Conservation (phyloP, 2,329 filamentous ascomycete genomes). For the Nannizziopsis arthrosporioides region DNA sequence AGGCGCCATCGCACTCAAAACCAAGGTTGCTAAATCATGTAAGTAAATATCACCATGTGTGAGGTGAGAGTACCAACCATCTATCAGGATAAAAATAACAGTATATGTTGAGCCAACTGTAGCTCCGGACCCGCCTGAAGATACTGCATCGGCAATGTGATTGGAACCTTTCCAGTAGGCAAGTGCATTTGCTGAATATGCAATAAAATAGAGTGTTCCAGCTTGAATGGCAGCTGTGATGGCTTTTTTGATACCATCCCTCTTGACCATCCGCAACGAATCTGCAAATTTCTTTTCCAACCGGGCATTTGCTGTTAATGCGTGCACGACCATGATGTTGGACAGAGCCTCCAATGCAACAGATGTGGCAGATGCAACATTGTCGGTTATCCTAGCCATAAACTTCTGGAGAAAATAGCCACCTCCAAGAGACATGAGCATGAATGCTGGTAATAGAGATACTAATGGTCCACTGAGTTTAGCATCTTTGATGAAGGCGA, state of each 20-base stretch:
- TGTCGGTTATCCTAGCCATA: constrained; percentile 36
- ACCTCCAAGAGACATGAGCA: constrained; percentile 37
- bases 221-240: constrained; percentile 44
- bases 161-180: constrained; percentile 54
- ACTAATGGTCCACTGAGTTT: constrained; percentile 37
- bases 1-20: constrained; percentile 37
- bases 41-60: neutral
- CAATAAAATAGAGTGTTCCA: constrained; percentile 51
- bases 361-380: constrained; percentile 45
- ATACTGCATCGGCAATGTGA: constrained; percentile 34
- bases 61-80: constrained; percentile 26
- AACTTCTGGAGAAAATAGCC: constrained; percentile 37
- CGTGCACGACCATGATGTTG: constrained; percentile 48
- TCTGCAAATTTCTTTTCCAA: constrained; percentile 46
- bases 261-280: constrained; percentile 37
- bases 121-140: constrained; percentile 25
- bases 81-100: constrained; percentile 45
- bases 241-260: constrained; percentile 47
- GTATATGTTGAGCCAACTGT: constrained; percentile 42
- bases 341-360: constrained; percentile 49
- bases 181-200: constrained; percentile 52
- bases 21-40: constrained; percentile 30
- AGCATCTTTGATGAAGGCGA: constrained; percentile 40
- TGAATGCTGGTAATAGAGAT: constrained; percentile 36
- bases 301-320: constrained; percentile 45